These are phyloP conservation scores for Leptodontidium sp. DNA, from an alignment of 2,329 filamentous ascomycete species.

Conservation along the genomic window DNA sequence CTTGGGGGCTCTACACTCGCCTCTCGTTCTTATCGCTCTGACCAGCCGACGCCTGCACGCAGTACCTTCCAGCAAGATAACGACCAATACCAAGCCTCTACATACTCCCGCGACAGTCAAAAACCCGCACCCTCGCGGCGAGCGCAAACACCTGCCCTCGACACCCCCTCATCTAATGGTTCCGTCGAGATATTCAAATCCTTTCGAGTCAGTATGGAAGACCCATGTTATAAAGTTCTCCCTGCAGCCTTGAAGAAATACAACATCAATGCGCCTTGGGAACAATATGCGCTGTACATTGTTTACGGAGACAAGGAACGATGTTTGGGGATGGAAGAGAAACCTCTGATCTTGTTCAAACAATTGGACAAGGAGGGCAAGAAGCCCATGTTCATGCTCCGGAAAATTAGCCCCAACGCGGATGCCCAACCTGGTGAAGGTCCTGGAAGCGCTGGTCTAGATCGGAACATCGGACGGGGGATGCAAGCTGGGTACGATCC, in stretches of 20 bases:
- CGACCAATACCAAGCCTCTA: conserved; percentile 42
- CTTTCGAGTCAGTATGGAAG: conserved; percentile 97
- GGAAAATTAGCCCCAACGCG: conserved; percentile 51
- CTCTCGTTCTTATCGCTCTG: conserved; percentile 66
- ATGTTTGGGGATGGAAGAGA: conserved; percentile 89
- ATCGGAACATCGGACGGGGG: conserved; percentile 37
- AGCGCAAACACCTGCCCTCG: conserved; percentile 68
- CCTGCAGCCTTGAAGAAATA: conserved; percentile 97
- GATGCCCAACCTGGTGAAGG: conserved; percentile 56
- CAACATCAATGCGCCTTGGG: conserved; percentile 97
- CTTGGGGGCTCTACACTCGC: conserved; percentile 56
- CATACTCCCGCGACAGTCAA: conserved; percentile 45
- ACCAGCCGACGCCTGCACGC: conserved; percentile 61
- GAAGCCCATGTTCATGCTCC: conserved; percentile 99
- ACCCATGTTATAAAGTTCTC: conserved; percentile 96
- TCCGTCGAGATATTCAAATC: conserved; percentile 98
- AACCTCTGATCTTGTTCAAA: conserved; percentile 95
- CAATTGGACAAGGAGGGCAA: conserved; percentile 95
- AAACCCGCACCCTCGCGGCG: conserved; percentile 56
- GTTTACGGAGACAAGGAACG: conserved; percentile 99
- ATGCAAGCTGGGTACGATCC: conserved; percentile 41
- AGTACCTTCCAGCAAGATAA: conserved; percentile 62
- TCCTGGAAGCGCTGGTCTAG: conserved; percentile 43
- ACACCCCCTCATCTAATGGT: conserved; percentile 62
- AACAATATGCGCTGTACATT: conserved; percentile 97